Evolutionary conservation across 2,329 filamentous ascomycete species (phyloP), one percentile per base, ranked within the genome.

Genomic region (Plenodomus lindquistii): DNA sequence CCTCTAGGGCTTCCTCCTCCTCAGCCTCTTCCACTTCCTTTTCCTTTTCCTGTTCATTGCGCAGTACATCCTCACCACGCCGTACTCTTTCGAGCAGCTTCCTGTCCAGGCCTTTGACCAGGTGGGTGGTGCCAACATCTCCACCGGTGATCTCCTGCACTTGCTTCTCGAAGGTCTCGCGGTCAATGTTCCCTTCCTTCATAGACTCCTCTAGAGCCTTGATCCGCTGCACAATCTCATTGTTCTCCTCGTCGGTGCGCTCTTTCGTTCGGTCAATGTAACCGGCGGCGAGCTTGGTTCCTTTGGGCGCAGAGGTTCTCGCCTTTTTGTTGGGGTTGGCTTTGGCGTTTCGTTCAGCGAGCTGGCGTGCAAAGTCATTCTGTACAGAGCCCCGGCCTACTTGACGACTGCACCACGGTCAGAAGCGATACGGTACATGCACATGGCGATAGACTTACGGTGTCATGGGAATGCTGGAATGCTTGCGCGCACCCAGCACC

Each of bases 81-180:
- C 81, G 81, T 50, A 88, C 80, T 57, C 85, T 80, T 69, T 88
- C 83, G 21, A 92, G 76, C 11, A 97, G 77, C 70, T 88, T 88
- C 69, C 91, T 88, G 73, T 99, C 94, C 41, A 99, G 74, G 0
- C 94, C 94, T 68, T 97, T 97, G 40, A 97, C 87, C 57, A 97
- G 74, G 78, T 96, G 91, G 13, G 91, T 96, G 60, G 85, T 90
- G 13, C 78, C 78, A 18, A 92, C 74, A 69, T 96, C 88, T 7
- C 92, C 93, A 3, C 91, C 92, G 1, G 90, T 78, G 46, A 97
- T 90, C 60, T 95, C 83, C 54, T 83, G 82, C 27, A 88, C 79
- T 35, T 93, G 72, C 61, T 81, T 85, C 62, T 93, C 86, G 69
- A 95, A 96, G 0, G 86, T 91, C 40, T 81, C 82, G 59, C 85